A percentile compares a stretch with the other conserved stretches of the same genome.
Conservation (phyloP, 805 yeast genomes). For the Yarrowia hollandica region DNA sequence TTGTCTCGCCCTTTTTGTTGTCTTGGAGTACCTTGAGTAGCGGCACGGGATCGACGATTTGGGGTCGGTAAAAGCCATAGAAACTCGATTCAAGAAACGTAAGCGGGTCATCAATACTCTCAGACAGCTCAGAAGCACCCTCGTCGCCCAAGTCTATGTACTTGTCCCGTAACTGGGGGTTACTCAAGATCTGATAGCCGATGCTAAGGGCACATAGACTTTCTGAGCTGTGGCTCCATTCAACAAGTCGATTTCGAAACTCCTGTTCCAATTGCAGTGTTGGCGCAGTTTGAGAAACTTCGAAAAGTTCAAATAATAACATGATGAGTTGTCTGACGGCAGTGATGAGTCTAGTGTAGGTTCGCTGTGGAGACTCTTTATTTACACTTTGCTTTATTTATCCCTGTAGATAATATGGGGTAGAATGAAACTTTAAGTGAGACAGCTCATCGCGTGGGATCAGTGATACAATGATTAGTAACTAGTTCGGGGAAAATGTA, state of each 20-base stretch:
- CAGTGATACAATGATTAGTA: background rate
- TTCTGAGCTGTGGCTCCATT: constrained; percentile 14
- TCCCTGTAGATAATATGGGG: constrained; percentile 7
- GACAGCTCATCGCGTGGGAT: constrained; percentile 4
- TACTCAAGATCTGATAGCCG: constrained; percentile 7
- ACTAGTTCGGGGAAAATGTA: too few relatives aligned
- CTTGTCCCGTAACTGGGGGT: background rate
- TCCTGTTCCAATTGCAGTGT: constrained; percentile 9
- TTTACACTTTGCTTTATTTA: background rate
- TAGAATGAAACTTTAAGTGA: background rate
- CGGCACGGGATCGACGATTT: constrained; percentile 11
- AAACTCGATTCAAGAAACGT: constrained; percentile 8
- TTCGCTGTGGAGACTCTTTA: background rate
- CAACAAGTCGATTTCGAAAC: constrained; percentile 2
- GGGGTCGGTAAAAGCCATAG: constrained; percentile 11
- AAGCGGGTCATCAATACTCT: background rate
- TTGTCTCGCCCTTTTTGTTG: background rate
- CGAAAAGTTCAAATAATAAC: constrained; percentile 1
- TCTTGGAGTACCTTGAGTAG: constrained; percentile 1
- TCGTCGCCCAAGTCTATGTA: constrained; percentile 1
- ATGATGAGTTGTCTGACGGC: background rate
- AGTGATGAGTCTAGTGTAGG: background rate
- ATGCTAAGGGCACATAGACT: constrained; percentile 9
- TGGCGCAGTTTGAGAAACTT: background rate
- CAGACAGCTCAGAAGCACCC: background rate